phyloP scores from a whole-genome alignment of 768 basidiomycete genomes.

The Pleurotus djamor region DNA sequence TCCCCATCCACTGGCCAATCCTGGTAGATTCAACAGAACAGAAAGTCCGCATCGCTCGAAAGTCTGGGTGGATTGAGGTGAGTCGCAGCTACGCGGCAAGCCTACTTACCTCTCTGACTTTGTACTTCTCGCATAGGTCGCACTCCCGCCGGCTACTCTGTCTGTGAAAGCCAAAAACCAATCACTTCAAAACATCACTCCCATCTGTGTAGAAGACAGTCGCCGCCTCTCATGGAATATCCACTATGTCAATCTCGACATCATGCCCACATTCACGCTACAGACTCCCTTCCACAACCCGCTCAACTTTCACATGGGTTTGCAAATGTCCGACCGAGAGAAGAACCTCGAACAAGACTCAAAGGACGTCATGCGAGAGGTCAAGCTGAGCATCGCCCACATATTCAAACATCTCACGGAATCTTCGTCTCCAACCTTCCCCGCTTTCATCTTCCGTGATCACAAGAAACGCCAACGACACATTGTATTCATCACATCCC shows the following conservation, averaged over 20 bases:
- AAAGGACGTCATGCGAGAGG: background rate
- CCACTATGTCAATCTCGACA: conserved; percentile 28
- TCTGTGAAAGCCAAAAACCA: conserved; percentile 7
- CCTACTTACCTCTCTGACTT: background rate
- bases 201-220: conserved; percentile 10
- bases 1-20: conserved; percentile 11
- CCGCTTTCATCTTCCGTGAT: conserved; percentile 11
- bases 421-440: conserved; percentile 6
- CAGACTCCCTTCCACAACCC: conserved; percentile 8
- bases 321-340: conserved; percentile 12
- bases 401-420: background rate
- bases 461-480: conserved; percentile 19
- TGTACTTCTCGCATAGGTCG: conserved; percentile 9
- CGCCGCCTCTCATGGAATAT: conserved; percentile 22
- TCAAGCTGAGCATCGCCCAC: background rate
- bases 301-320: conserved; percentile 9
- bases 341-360: background rate
- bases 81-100: conserved; percentile 10
- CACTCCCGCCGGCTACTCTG: conserved; percentile 10
- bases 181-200: conserved; percentile 13
- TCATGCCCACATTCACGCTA: conserved; percentile 14
- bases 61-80: conserved; percentile 50
- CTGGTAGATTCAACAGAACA: conserved; percentile 32
- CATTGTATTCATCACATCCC: conserved; percentile 43
- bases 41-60: conserved; percentile 49